A percentile compares a stretch with the other conserved stretches of the same genome.
Evolutionary conservation across 352 stramenopile genomes (phyloP).

Genomic region (Peronosclerospora sorghi): DNA sequence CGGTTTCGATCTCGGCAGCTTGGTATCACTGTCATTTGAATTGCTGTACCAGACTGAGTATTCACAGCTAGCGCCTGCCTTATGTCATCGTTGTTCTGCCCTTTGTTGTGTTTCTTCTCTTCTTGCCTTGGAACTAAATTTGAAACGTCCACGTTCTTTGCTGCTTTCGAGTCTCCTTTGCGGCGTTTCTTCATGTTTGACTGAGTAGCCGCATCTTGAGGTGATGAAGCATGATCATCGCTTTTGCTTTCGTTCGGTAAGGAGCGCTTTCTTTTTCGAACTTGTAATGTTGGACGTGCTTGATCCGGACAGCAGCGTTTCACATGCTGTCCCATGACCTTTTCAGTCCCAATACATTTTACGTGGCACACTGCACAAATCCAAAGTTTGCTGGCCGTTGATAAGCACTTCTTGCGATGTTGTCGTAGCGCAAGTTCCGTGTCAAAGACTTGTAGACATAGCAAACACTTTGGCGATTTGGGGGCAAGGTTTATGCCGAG

Average conservation of each 20-base stretch:
- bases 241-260: conserved; percentile 6
- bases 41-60: too few relatives aligned
- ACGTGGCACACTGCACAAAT: conserved; percentile 37
- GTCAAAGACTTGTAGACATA: conserved; percentile 42
- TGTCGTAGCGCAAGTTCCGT: conserved; percentile 22
- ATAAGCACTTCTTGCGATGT: conserved; percentile 34
- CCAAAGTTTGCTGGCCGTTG: conserved; percentile 23
- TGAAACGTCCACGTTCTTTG: not conserved
- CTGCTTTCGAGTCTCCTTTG: not conserved
- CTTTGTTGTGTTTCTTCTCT: too few relatives aligned
- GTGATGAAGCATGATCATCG: not conserved
- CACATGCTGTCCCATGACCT: conserved; percentile 33
- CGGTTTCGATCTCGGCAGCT: too few relatives aligned
- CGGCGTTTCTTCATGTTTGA: conserved; percentile 9
- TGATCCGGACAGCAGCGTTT: conserved; percentile 17
- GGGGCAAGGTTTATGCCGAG: conserved; percentile 42
- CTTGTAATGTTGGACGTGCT: conserved; percentile 9
- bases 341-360: conserved; percentile 33
- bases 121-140: not conserved
- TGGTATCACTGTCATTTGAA: too few relatives aligned
- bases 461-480: conserved; percentile 34
- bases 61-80: too few relatives aligned
- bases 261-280: conserved; percentile 22
- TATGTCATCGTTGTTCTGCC: too few relatives aligned
- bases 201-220: not conserved